Percentiles rank a stretch among this genome's conserved stretches.
These are phyloP conservation scores for Annona cherimola DNA, from an alignment of 164 flowering plant species.

Conservation along the genomic window DNA sequence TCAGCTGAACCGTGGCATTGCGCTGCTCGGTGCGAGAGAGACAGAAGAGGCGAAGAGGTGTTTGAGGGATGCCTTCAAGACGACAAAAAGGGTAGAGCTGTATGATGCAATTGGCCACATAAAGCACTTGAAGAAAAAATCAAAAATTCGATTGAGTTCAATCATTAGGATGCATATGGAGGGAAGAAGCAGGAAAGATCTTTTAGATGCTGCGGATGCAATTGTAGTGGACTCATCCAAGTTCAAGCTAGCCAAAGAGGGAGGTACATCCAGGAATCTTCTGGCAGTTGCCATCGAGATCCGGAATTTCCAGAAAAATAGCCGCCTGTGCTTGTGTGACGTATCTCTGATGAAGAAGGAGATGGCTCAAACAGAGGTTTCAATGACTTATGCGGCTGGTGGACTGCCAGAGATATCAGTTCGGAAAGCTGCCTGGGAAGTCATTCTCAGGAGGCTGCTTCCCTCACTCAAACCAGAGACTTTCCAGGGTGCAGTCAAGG, in stretches of 20 bases:
- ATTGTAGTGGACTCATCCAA: conserved; percentile 14
- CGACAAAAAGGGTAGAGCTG: conserved; percentile 21
- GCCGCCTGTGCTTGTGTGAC: conserved; percentile 10
- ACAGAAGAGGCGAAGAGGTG: conserved; percentile 15
- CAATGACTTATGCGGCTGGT: conserved; percentile 2
- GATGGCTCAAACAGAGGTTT: conserved; percentile 7
- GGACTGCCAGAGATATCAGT: conserved; percentile 9
- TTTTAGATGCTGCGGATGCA: not conserved
- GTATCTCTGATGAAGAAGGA: conserved; percentile 10
- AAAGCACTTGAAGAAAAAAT: conserved; percentile 17
- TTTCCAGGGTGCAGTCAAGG: conserved; percentile 19
- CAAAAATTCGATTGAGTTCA: conserved; percentile 3
- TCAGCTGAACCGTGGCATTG: conserved; percentile 15
- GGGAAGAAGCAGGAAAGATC: not conserved
- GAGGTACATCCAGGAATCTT: conserved; percentile 4
- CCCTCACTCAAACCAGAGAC: conserved; percentile 15
- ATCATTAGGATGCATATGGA: not conserved
- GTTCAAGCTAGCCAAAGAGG: conserved; percentile 6
- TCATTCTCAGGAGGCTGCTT: conserved; percentile 13
- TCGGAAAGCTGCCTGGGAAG: conserved; percentile 15
- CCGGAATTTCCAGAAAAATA: conserved; percentile 14
- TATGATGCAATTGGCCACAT: conserved; percentile 21
- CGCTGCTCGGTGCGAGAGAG: conserved; percentile 18
- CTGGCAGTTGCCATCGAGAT: conserved; percentile 10
- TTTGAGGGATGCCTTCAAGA: conserved; percentile 19